Conservation (phyloP, 2,329 filamentous ascomycete species). For the Basipetospora chlamydospora region DNA sequence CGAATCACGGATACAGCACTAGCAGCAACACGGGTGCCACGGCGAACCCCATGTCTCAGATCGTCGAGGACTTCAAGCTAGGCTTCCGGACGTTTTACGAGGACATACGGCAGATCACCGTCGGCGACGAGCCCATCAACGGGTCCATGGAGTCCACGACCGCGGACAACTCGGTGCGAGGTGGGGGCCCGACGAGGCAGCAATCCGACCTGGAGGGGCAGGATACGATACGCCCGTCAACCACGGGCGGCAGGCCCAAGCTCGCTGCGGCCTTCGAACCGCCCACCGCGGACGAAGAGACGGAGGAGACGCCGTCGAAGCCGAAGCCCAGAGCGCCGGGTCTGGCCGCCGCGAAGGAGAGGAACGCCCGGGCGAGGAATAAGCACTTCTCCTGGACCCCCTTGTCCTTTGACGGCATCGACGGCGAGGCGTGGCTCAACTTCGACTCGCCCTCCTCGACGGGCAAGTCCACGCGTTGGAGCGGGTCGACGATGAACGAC, state of each 20-base stretch:
- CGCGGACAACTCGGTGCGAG: constrained; percentile 6
- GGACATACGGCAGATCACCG: constrained; percentile 86
- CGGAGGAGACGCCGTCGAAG: constrained; percentile 11
- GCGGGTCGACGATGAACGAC: constrained; percentile 40
- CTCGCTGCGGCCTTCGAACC: constrained; percentile 27
- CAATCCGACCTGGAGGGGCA: constrained; percentile 19
- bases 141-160: constrained; percentile 21
- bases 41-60: constrained; percentile 47
- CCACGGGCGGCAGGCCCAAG: constrained; percentile 23
- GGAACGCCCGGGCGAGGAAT: constrained; percentile 14
- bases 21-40: neutral
- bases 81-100: constrained; percentile 92
- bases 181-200: constrained; percentile 9
- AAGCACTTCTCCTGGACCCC: constrained; percentile 49
- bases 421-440: constrained; percentile 50
- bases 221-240: constrained; percentile 30
- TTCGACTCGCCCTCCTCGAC: constrained; percentile 44
- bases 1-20: neutral
- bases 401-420: constrained; percentile 38
- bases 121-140: constrained; percentile 77
- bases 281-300: constrained; percentile 15
- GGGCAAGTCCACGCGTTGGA: constrained; percentile 45
- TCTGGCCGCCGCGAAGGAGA: constrained; percentile 19
- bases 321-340: neutral
- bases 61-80: constrained; percentile 78